Percentiles rank a stretch among this genome's conserved stretches.
phyloP scores from a whole-genome alignment of 129 eudicot genomes.

The Lactuca saligna region DNA sequence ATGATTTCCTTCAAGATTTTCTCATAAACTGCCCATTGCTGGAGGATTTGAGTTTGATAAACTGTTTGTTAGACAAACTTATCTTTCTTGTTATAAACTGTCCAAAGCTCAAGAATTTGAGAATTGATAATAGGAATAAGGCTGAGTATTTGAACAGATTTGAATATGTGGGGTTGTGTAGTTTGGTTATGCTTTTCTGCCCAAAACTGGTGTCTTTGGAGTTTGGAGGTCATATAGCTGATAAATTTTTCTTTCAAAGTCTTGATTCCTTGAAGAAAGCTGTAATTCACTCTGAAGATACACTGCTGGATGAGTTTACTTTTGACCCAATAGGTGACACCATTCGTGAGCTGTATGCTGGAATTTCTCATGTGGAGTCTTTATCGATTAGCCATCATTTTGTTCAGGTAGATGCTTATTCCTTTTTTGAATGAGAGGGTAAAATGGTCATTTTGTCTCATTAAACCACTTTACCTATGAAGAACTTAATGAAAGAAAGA shows the following conservation, averaged over 20 bases:
- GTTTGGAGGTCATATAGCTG: slow-evolving; percentile 1
- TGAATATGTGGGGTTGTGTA: background rate
- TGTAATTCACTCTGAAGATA: background rate
- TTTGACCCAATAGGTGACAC: background rate
- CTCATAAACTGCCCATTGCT: background rate
- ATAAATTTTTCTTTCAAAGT: background rate
- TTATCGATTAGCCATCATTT: background rate
- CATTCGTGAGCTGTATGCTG: background rate
- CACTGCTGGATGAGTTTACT: background rate
- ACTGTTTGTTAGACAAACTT: background rate
- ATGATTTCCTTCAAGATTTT: background rate
- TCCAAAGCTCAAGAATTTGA: slow-evolving; percentile 3
- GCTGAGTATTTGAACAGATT: too few relatives aligned
- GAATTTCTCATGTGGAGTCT: background rate
- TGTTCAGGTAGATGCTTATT: background rate
- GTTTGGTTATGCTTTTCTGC: background rate
- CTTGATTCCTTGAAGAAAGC: background rate
- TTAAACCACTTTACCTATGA: too few relatives aligned
- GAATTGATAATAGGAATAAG: background rate
- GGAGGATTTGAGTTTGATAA: background rate
- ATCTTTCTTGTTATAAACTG: background rate
- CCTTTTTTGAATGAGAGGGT: too few relatives aligned
- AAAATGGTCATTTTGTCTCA: too few relatives aligned
- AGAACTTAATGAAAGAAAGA: too few relatives aligned
- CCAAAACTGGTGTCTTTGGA: slow-evolving; percentile 3